A percentile compares a stretch with the other conserved stretches of the same genome.
phyloP scores from a whole-genome alignment of 306 rosid genomes.

The Vachellia collinsii region DNA sequence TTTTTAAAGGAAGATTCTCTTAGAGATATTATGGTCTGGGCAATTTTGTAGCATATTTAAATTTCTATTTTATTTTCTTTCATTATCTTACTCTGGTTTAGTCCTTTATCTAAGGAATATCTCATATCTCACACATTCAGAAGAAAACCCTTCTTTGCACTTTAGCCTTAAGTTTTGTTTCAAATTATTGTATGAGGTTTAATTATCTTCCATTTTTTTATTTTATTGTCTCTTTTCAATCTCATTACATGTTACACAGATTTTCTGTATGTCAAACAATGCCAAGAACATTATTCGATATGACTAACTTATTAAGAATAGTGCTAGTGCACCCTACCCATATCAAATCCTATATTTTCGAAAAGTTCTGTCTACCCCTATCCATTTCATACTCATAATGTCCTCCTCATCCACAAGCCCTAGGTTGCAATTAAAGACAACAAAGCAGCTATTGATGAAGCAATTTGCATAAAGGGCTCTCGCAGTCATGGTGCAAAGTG shows the following conservation, averaged over 20 bases:
- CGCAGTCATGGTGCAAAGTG: too few species aligned
- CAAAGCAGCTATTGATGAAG: too few species aligned
- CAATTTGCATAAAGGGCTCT: too few species aligned
- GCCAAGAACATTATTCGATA: too few species aligned
- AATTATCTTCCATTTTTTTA: not conserved
- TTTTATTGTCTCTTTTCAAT: not conserved
- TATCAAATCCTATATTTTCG: too few species aligned
- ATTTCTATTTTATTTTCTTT: conserved; percentile 1
- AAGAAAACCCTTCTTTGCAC: not conserved
- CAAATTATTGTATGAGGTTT: not conserved
- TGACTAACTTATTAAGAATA: too few species aligned
- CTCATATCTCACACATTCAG: not conserved
- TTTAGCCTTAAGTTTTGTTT: not conserved
- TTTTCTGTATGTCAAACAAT: too few species aligned
- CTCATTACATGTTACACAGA: not conserved
- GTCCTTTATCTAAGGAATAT: not conserved
- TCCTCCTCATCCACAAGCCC: too few species aligned
- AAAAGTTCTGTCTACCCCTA: too few species aligned
- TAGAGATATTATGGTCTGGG: not conserved
- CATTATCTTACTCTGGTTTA: not conserved
- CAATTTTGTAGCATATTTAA: not conserved
- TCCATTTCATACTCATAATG: too few species aligned
- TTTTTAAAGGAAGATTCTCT: not conserved
- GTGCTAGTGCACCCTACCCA: too few species aligned
- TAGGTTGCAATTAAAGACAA: too few species aligned